phyloP scores from a whole-genome alignment of 257 asterid genomes.

The Buddleja alternifolia region DNA sequence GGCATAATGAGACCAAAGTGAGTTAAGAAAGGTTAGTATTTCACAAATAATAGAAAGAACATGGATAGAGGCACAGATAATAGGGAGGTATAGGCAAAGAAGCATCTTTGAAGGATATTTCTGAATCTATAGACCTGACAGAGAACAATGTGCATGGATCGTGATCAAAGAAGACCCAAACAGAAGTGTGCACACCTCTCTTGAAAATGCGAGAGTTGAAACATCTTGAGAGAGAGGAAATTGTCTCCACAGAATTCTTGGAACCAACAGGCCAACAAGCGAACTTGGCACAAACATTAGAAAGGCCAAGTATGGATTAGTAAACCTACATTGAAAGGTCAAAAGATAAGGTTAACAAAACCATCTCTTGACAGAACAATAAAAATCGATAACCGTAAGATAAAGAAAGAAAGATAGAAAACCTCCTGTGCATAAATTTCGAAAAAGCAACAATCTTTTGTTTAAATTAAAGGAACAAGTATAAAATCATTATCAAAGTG shows the following conservation, averaged over 20 bases:
- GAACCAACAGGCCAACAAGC: constrained; percentile 77
- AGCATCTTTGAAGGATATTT: constrained; percentile 24
- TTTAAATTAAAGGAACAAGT: not conserved
- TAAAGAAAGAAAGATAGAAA: constrained; percentile 12
- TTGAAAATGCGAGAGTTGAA: constrained; percentile 47
- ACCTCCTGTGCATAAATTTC: constrained; percentile 1
- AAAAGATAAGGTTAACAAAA: constrained; percentile 15
- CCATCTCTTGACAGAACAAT: constrained; percentile 1
- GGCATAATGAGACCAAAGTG: constrained; percentile 15
- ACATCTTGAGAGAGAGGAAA: constrained; percentile 74
- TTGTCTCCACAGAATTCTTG: constrained; percentile 63
- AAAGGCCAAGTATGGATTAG: constrained; percentile 78
- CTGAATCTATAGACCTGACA: constrained; percentile 1
- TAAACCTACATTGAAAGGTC: constrained; percentile 61
- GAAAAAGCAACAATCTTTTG: not conserved
- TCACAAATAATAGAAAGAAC: not conserved
- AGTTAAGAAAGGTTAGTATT: not conserved
- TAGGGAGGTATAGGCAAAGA: constrained; percentile 24
- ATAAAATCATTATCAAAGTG: constrained; percentile 4
- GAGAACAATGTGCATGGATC: constrained; percentile 2
- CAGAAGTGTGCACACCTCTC: constrained; percentile 59
- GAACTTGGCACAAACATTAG: constrained; percentile 92
- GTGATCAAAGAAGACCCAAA: constrained; percentile 19
- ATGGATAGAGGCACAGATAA: not conserved
- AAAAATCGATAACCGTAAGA: constrained; percentile 19